Evolutionary conservation across 495 filamentous ascomycete genomes (phyloP).

Genomic region (Penicillium fimorum): DNA sequence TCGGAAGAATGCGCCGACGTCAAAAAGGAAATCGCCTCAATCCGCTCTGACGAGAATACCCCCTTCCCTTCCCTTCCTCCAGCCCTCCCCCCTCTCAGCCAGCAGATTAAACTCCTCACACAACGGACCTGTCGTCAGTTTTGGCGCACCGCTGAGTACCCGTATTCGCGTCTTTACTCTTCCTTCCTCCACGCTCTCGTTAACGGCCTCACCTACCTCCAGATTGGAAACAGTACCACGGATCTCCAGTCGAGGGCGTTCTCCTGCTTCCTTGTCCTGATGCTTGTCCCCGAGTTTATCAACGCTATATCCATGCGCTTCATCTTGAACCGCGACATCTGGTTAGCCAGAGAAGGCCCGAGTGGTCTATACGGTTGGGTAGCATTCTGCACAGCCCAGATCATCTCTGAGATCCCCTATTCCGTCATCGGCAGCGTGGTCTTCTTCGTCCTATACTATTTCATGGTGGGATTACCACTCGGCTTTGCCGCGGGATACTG

Average conservation of each 20-base stretch:
- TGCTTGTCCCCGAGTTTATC: conserved; percentile 72
- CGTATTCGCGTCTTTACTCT: conserved; percentile 77
- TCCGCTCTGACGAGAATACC: conserved; percentile 50
- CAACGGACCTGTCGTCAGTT: conserved; percentile 63
- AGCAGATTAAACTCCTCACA: conserved; percentile 65
- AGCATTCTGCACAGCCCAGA: conserved; percentile 67
- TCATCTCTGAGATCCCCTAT: conserved; percentile 76
- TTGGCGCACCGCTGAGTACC: conserved; percentile 76
- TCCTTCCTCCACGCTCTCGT: conserved; percentile 72
- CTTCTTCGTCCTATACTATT: conserved; percentile 76
- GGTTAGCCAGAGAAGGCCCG: conserved; percentile 70
- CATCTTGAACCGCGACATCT: conserved; percentile 66
- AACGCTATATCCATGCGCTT: conserved; percentile 77
- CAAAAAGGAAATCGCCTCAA: conserved; percentile 61
- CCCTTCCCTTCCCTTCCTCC: conserved; percentile 49
- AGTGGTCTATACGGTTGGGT: conserved; percentile 73
- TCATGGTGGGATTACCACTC: conserved; percentile 61
- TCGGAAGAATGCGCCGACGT: conserved; percentile 66
- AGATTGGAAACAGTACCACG: conserved; percentile 63
- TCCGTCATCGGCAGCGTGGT: conserved; percentile 63
- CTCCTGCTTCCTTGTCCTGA: conserved; percentile 76
- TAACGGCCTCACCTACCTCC: conserved; percentile 72
- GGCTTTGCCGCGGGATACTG: conserved; percentile 69
- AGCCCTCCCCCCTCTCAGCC: conserved; percentile 62
- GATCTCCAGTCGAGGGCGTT: conserved; percentile 78